Evolutionary conservation across 2,329 filamentous ascomycete genomes (phyloP).

Genomic region (Beauveria caledonica): DNA sequence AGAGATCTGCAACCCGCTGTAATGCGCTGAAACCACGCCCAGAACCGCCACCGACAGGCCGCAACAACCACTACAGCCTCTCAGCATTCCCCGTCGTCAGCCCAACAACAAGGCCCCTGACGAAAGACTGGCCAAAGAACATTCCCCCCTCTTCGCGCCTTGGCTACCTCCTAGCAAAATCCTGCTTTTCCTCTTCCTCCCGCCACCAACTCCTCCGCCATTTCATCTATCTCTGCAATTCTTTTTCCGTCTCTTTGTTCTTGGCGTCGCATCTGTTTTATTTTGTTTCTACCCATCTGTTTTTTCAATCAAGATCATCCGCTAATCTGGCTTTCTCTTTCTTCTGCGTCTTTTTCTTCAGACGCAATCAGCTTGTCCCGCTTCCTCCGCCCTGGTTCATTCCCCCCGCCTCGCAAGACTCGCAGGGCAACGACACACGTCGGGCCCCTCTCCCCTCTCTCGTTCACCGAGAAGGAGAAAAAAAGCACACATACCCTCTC

Average conservation of each 20-base stretch:
- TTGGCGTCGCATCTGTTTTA: neutral
- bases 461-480: constrained; percentile 1
- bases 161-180: neutral
- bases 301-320: neutral
- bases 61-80: neutral
- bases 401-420: constrained; percentile 1
- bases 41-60: neutral
- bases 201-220: neutral
- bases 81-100: neutral
- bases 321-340: neutral
- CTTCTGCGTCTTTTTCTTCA: neutral
- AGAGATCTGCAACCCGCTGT: neutral
- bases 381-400: neutral
- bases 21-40: neutral
- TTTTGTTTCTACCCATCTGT: neutral
- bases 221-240: constrained; percentile 3
- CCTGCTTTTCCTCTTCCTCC: neutral
- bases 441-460: neutral
- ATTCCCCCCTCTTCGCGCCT: too few relatives aligned
- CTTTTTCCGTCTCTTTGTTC: neutral
- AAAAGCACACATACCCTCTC: neutral
- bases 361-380: neutral
- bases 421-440: constrained; percentile 11
- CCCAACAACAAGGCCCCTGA: too few relatives aligned
- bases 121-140: neutral